Evolutionary conservation across 176 grass and related monocot species (phyloP).

Genomic region (Pontederia crassipes): DNA sequence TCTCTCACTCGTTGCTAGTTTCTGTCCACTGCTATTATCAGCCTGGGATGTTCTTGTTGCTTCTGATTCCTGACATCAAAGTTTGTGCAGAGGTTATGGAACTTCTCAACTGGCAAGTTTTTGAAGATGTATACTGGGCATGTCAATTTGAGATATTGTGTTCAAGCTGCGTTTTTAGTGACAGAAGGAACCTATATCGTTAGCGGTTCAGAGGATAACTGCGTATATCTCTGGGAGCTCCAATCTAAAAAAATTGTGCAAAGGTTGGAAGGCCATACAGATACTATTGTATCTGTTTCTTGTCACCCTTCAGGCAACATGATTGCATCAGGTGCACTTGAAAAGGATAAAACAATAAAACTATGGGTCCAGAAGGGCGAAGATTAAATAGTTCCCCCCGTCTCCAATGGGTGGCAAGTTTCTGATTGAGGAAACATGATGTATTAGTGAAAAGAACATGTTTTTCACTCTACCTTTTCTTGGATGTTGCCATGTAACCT

Average conservation of each 20-base stretch:
- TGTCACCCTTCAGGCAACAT: constrained; percentile 75
- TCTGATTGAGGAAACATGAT: too few relatives aligned
- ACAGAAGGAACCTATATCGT: constrained; percentile 78
- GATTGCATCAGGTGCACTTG: constrained; percentile 72
- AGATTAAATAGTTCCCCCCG: constrained; percentile 8
- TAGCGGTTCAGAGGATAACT: constrained; percentile 80
- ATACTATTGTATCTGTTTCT: constrained; percentile 59
- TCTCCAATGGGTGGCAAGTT: too few relatives aligned
- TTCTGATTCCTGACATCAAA: too few relatives aligned
- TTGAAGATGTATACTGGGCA: constrained; percentile 83
- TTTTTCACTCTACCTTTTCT: too few relatives aligned
- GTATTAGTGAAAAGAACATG: too few relatives aligned
- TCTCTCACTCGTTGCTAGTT: too few relatives aligned
- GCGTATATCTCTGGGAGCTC: constrained; percentile 76
- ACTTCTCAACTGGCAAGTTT: constrained; percentile 75
- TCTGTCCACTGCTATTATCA: too few relatives aligned
- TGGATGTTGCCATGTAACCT: too few relatives aligned
- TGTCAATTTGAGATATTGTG: constrained; percentile 69
- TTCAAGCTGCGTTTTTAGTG: constrained; percentile 65
- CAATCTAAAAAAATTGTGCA: constrained; percentile 77
- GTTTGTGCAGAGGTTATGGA: constrained; percentile 62
- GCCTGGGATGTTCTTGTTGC: too few relatives aligned
- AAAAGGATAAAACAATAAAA: constrained; percentile 70
- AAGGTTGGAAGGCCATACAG: constrained; percentile 73
- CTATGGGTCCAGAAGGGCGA: constrained; percentile 76